phyloP scores from a whole-genome alignment of 1,139 yeast genomes.

The Debaryomyces psychrophilus region DNA sequence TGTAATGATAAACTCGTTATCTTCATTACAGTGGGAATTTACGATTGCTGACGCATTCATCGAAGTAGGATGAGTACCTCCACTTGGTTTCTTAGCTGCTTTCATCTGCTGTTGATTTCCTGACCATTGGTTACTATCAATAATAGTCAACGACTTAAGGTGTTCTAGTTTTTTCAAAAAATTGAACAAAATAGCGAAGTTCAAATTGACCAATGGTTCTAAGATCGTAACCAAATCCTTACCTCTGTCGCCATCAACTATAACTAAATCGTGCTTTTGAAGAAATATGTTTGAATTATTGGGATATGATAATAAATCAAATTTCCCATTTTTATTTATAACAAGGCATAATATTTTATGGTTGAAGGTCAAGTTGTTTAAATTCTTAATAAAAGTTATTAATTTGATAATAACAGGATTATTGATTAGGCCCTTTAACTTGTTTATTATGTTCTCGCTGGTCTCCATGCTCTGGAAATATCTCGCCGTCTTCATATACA shows the following conservation, averaged over 20 bases:
- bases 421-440: slow-evolving; percentile 35
- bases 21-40: slow-evolving; percentile 44
- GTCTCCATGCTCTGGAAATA: slow-evolving; percentile 50
- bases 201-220: slow-evolving; percentile 46
- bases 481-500: slow-evolving; percentile 46
- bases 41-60: slow-evolving; percentile 44
- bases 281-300: slow-evolving; percentile 55
- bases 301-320: slow-evolving; percentile 52
- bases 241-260: slow-evolving; percentile 56
- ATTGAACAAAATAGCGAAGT: slow-evolving; percentile 74
- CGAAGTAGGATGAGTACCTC: slow-evolving; percentile 43
- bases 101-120: slow-evolving; percentile 14
- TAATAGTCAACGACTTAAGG: slow-evolving; percentile 67
- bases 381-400: slow-evolving; percentile 44
- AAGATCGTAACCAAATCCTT: slow-evolving; percentile 54
- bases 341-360: slow-evolving; percentile 51
- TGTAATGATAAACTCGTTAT: slow-evolving; percentile 50
- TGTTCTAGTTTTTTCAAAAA: slow-evolving; percentile 78
- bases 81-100: slow-evolving; percentile 27
- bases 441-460: slow-evolving; percentile 37
- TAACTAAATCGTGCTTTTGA: slow-evolving; percentile 47
- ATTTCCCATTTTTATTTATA: slow-evolving; percentile 58
- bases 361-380: slow-evolving; percentile 47
- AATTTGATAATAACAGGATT: slow-evolving; percentile 37
- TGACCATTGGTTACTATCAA: slow-evolving; percentile 24